A percentile compares a stretch with the other conserved stretches of the same genome.
phyloP scores from a whole-genome alignment of 768 basidiomycete species.

The Auriscalpium orientale region DNA sequence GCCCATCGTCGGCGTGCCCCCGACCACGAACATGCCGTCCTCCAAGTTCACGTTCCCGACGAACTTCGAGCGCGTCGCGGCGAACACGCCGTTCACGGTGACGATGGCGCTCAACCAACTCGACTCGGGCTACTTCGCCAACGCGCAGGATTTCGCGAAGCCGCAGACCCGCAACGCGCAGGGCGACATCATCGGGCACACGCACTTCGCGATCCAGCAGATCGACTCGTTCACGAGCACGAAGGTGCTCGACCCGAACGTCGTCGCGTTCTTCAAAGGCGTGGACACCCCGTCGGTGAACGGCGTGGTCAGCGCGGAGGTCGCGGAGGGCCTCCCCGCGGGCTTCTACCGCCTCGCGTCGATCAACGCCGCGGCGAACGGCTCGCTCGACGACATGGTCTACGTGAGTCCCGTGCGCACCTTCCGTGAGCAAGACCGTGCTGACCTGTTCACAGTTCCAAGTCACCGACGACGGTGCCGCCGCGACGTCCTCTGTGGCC shows the following conservation, averaged over 20 bases:
- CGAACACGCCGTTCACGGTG: conserved; percentile 47
- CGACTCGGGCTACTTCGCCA: conserved; percentile 51
- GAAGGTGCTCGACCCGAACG: conserved; percentile 36
- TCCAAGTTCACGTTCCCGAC: conserved; percentile 42
- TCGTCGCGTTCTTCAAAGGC: conserved; percentile 54
- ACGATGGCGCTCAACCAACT: conserved; percentile 37
- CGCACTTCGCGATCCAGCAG: conserved; percentile 55
- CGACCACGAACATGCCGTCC: conserved; percentile 43
- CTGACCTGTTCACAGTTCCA: conserved; percentile 3
- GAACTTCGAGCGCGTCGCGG: conserved; percentile 38
- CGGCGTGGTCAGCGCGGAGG: conserved; percentile 32
- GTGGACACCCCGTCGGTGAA: conserved; percentile 37
- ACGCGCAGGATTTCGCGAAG: conserved; percentile 40
- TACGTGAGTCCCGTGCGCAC: conserved; percentile 22
- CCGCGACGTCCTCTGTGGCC: neutral
- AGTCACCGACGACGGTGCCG: neutral
- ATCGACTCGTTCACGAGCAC: conserved; percentile 43
- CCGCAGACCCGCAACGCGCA: conserved; percentile 43
- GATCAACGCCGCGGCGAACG: conserved; percentile 40
- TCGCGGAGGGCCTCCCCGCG: conserved; percentile 35
- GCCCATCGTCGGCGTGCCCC: conserved; percentile 52
- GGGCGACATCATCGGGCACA: conserved; percentile 53
- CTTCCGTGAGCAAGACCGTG: neutral
- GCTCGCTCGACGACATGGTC: conserved; percentile 31
- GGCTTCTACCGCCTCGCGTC: conserved; percentile 35